These are phyloP conservation scores for Aspergillus bridgeri DNA, from an alignment of 495 filamentous ascomycete species.

Conservation along the genomic window DNA sequence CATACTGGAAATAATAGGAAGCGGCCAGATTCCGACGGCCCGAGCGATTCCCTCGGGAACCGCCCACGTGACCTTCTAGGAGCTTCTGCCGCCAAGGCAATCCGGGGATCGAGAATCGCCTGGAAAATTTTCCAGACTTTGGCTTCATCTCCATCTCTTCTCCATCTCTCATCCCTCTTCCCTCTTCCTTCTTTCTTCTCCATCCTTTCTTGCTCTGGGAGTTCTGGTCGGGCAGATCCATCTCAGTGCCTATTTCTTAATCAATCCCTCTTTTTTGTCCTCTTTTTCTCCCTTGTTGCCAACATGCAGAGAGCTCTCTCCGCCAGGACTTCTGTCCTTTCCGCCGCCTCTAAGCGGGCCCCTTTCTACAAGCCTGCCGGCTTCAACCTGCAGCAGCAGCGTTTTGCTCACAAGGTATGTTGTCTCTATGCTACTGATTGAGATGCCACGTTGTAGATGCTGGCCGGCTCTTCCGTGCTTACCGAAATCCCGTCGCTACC, in stretches of 20 bases:
- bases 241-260: constrained; percentile 11
- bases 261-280: constrained; percentile 19
- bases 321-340: constrained; percentile 65
- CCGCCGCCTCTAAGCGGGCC: constrained; percentile 58
- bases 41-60: constrained; percentile 31
- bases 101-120: constrained; percentile 45
- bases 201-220: constrained; percentile 28
- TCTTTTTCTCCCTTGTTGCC: constrained; percentile 23
- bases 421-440: background rate
- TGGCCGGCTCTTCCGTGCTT: constrained; percentile 17
- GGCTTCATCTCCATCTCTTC: constrained; percentile 36
- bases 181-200: constrained; percentile 22
- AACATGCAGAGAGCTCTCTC: constrained; percentile 75
- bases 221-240: constrained; percentile 28
- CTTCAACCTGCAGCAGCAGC: constrained; percentile 73
- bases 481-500: constrained; percentile 11
- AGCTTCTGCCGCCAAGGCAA: constrained; percentile 45
- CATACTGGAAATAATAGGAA: background rate
- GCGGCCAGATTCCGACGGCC: constrained; percentile 16
- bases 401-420: constrained; percentile 91
- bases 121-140: constrained; percentile 53
- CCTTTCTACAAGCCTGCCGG: constrained; percentile 48
- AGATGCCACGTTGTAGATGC: constrained; percentile 3
- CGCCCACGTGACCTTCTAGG: constrained; percentile 46
- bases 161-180: constrained; percentile 23